Evolutionary conservation across 805 yeast genomes (phyloP).

Genomic region (Isabelozyma rhagii): DNA sequence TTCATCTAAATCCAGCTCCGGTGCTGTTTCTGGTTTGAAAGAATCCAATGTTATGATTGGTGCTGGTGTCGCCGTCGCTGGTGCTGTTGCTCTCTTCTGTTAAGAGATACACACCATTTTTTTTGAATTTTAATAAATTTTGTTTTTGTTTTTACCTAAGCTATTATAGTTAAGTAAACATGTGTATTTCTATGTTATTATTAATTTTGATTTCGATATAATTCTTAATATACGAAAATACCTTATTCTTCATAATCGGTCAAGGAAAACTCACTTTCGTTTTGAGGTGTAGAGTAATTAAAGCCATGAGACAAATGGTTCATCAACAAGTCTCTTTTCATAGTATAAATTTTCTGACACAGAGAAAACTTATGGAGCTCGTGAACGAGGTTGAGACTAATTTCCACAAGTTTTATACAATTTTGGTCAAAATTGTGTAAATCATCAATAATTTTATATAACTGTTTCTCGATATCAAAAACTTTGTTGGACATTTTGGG

Average conservation of each 20-base stretch:
- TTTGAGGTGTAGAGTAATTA: background rate
- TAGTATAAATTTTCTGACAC: background rate
- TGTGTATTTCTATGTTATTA: background rate
- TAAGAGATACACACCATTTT: background rate
- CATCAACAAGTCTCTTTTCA: background rate
- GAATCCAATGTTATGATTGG: constrained; percentile 7
- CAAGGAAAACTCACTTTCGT: background rate
- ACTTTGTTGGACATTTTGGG: background rate
- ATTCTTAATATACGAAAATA: background rate
- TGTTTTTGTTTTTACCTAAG: background rate
- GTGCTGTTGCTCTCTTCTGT: constrained; percentile 14
- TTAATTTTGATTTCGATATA: too few relatives aligned
- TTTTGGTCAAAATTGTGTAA: background rate
- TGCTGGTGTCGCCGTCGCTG: constrained; percentile 12
- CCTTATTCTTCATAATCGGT: background rate
- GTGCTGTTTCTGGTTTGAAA: constrained; percentile 3
- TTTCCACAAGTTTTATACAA: background rate
- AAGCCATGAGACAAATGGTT: background rate
- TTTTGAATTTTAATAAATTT: background rate
- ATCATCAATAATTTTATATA: background rate
- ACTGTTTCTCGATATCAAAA: background rate
- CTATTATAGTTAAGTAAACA: background rate
- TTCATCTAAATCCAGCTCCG: constrained; percentile 4
- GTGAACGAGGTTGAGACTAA: background rate
- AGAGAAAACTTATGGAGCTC: background rate